Evolutionary conservation across 202 grass and related monocot genomes (phyloP), one percentile per base, ranked within the genome.

Genomic region (Cymbopogon flexuosus): DNA sequence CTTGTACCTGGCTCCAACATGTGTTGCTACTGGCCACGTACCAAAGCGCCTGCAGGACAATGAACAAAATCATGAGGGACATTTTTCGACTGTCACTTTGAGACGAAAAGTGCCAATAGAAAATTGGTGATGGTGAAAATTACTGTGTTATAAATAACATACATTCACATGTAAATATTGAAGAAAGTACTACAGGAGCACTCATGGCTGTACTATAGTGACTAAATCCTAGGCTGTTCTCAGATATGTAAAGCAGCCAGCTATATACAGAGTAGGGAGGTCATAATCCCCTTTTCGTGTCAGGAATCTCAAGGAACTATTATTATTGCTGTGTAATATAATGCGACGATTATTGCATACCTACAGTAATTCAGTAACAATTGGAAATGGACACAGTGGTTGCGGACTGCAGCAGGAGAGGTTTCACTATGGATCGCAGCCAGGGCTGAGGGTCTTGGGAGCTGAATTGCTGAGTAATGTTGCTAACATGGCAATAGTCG

Each of bases 21-120:
- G 86, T 43, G 75, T 83, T 65, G 94, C 94, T 82, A 97, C 94
- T 22, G 94, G 94, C 94, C 94, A 97, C 49, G 91, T 86, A 71
- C 94, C 91, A 83, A 97, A 92, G 46, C 87, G 77, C 85, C 94
- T 97, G 80, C 61, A 85, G 42, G 76, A 79, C 57, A 89, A 42
- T 70, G 33, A 13, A 58, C 10, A 83, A 63, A 74, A 52, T 52
- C 76, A 83, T 83, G 19, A 86, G 62, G 43, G 58, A 75, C 19
- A 65, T 83, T 79, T 79, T 35, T 57, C 16, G 47, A 57, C 10
- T 71, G 42, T 62, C 42, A 69, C 46, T 84, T 23, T 35, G 10
- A 40, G 36, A 81, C 14, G 6, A 58, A 13, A 70, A 30, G 16
- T 37, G 31, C 23, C 80, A 52, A 27, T 49, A 31, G 14, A 88